Evolutionary conservation across 2,329 filamentous ascomycete species (phyloP), one percentile per base, ranked within the genome.

Genomic region (Colletotrichum tofieldiae): DNA sequence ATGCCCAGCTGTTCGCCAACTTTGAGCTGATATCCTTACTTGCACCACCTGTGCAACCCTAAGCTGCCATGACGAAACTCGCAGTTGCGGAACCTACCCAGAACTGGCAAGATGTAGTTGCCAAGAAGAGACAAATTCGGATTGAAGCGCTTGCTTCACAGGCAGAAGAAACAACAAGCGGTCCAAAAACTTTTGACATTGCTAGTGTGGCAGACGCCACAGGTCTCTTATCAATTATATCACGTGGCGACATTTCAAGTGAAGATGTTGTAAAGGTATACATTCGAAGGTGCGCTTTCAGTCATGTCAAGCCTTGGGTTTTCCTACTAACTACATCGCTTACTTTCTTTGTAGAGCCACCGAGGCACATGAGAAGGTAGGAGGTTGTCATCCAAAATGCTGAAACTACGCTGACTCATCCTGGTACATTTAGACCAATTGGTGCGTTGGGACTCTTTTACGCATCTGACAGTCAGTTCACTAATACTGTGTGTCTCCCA

Each of bases 191-290:
- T n/a, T 4, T 11, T 6, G 41, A 6, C 4, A 45, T 71, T 1
- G 56, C 41, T 16, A 2, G 5, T 9, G 32, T 56, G 14, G 11
- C 32, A 0, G 49, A 62, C 26, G 68, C 64, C 8, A 55, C 45
- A 18, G 35, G 7, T 11, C 64, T 71, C 9, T 56, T 51, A 1
- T 55, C n/a, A 0, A 62, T n/a, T 26, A 39, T 67, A 7, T 61
- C 68, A 12, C 41, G 26, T 3, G 56, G 68, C 0, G 51, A 62
- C 6, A 16, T 62, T 9, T 61, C 56, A 2, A 52, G 56, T 14
- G 68, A 58, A 35, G 18, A 14, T n/a, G 64, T 67, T 20, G 1
- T 62, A 9, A 62, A 43, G 20, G 56, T 41, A 18, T 71, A 71
- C 4, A 67, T 71, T 5, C 39, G 43, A 35, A 71, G 41, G 68